phyloP scores from a whole-genome alignment of 768 basidiomycete genomes.

The Termitomyces sp. region DNA sequence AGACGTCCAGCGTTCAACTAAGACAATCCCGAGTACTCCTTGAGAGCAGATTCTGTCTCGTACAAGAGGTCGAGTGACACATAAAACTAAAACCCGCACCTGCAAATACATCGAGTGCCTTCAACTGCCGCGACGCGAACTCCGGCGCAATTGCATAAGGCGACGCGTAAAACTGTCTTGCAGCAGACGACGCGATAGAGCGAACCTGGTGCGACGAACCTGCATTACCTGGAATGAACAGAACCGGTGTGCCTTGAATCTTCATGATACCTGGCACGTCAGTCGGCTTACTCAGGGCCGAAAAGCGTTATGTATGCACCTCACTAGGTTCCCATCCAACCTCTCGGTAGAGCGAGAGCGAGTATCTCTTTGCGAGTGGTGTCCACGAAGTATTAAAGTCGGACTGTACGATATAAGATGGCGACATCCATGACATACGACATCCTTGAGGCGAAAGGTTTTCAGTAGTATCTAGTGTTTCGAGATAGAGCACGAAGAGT shows the following conservation, averaged over 20 bases:
- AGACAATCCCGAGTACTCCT: neutral
- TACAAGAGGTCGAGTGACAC: neutral
- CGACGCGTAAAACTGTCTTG: conserved; percentile 70
- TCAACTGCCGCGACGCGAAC: conserved; percentile 44
- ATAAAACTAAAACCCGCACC: conserved; percentile 39
- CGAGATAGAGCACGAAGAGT: conserved; percentile 36
- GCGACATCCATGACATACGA: conserved; percentile 95
- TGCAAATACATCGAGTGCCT: conserved; percentile 81
- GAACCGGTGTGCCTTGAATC: conserved; percentile 66
- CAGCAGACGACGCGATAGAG: conserved; percentile 90
- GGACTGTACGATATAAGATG: conserved; percentile 76
- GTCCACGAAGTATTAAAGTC: conserved; percentile 69
- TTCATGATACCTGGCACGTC: neutral
- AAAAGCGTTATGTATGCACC: conserved; percentile 32
- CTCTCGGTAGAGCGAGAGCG: conserved; percentile 90
- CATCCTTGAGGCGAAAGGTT: conserved; percentile 86
- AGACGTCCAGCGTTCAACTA: too few species aligned
- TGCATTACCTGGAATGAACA: conserved; percentile 97
- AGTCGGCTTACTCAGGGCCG: neutral
- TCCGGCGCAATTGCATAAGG: conserved; percentile 53
- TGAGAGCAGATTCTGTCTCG: neutral
- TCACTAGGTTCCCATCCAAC: conserved; percentile 71
- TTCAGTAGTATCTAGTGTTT: conserved; percentile 39
- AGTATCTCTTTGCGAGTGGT: conserved; percentile 69
- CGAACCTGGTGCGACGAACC: conserved; percentile 93